phyloP scores from a whole-genome alignment of 257 asterid genomes.

The Salvia hispanica region DNA sequence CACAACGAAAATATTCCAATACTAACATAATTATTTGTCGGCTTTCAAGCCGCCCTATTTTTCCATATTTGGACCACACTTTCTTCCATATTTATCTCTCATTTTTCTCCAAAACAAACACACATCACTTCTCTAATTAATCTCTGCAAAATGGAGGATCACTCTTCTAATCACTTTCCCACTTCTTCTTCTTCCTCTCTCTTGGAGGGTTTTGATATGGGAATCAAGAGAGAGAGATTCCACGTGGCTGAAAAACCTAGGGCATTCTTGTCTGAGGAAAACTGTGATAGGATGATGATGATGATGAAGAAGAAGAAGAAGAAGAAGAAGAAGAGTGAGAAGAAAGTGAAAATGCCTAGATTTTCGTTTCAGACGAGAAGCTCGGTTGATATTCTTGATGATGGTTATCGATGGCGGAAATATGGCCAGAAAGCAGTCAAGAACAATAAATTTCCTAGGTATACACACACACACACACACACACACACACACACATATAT shows the following conservation, averaged over 20 bases:
- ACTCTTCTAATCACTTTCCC: constrained; percentile 1
- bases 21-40: constrained; percentile 15
- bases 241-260: neutral
- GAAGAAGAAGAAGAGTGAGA: constrained; percentile 38
- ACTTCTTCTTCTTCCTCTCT: neutral
- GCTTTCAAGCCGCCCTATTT: constrained; percentile 33
- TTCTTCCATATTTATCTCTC: constrained; percentile 5
- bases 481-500: no score
- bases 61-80: constrained; percentile 29
- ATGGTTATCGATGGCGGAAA: constrained; percentile 75
- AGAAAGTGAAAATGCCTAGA: constrained; percentile 47
- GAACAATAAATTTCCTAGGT: constrained; percentile 69
- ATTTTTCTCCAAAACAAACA: neutral
- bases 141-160: constrained; percentile 30
- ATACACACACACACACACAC: neutral
- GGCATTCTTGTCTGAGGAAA: neutral
- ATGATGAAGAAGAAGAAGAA: constrained; percentile 34
- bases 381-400: constrained; percentile 69
- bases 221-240: neutral
- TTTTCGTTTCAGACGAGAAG: constrained; percentile 63
- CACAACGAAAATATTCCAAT: neutral
- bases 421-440: constrained; percentile 73
- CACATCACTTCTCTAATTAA: no score
- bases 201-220: constrained; percentile 26
- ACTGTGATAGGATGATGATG: neutral